Percentiles rank a stretch among this genome's conserved stretches.
Evolutionary conservation across 108 stramenopile genomes (phyloP).

Genomic region (Skeletonema grethae): DNA sequence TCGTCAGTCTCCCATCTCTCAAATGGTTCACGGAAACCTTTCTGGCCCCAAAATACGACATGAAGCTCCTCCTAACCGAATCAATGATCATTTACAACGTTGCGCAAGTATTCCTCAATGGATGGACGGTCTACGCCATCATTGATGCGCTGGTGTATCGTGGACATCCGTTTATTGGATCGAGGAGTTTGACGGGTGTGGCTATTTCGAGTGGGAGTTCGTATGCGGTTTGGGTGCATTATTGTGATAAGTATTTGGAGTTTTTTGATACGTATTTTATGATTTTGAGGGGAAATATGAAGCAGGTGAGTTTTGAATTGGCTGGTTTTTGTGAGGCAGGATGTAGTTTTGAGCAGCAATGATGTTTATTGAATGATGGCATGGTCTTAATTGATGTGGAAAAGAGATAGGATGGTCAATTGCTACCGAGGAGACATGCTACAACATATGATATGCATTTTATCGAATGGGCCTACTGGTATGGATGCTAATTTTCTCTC

Average conservation of each 20-base stretch:
- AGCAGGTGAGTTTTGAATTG: conserved; percentile 74
- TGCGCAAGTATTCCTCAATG: conserved; percentile 91
- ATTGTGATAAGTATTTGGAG: conserved; percentile 96
- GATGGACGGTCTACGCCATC: conserved; percentile 92
- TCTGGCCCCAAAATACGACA: conserved; percentile 60
- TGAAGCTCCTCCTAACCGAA: conserved; percentile 77
- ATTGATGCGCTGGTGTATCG: conserved; percentile 65
- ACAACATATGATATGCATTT: neutral
- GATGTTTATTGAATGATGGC: too few species aligned
- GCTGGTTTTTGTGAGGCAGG: neutral
- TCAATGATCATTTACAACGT: conserved; percentile 96
- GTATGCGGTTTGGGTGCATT: conserved; percentile 96
- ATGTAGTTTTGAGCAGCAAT: too few species aligned
- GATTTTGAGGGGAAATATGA: conserved; percentile 88
- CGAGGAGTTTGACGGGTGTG: conserved; percentile 48
- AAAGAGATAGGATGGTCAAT: too few species aligned
- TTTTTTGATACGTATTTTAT: conserved; percentile 99
- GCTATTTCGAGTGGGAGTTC: conserved; percentile 63
- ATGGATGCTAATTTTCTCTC: conserved; percentile 3
- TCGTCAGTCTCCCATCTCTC: conserved; percentile 70
- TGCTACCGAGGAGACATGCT: too few species aligned
- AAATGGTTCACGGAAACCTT: conserved; percentile 56
- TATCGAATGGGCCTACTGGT: neutral
- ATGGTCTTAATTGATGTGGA: too few species aligned
- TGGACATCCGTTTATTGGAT: conserved; percentile 85